Evolutionary conservation across 2,329 filamentous ascomycete species (phyloP), one percentile per base, ranked within the genome.

Genomic region (Exophiala alcalophila): DNA sequence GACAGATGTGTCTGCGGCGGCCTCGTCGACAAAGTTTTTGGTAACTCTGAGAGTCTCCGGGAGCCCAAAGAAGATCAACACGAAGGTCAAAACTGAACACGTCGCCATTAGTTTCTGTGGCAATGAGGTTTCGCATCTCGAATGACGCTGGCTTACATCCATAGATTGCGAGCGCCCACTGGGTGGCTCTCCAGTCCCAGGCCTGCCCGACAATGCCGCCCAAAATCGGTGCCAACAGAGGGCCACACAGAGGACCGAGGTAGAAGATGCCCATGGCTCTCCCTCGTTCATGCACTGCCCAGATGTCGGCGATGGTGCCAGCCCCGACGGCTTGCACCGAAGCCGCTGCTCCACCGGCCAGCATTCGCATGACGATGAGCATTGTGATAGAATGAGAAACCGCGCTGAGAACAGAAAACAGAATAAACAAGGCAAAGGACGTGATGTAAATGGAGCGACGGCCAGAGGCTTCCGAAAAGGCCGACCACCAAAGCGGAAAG

Each of bases 401-500:
- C 11, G 85, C 86, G 37, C 78, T 80, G 27, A 87, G 68, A 11
- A 84, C 67, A 37, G 81, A 82, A 65, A 85, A 91, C 26, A 90
- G 49, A 40, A 82, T 68, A 58, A 87, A 90, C 10, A 91, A 67
- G 15, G 72, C 61, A 61, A 92, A 92, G 0, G 84, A 89, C 23
- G 77, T 65, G 21, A 94, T 65, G 60, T 91, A 92, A 54, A 94
- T 84, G n/a, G 80, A 81, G 15, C 87, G 78, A 27, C 87, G 78
- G 9, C 87, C 87, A 1, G 73, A 59, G 3, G 66, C 66, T 55
- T 92, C 87, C 6, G 83, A 87, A 58, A 92, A 89, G 1, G 82
- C 83, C 1, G 83, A 87, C 85, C 85, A 92, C 86, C 86, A 92
- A 1, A 94, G 71, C 0, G 87, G 87, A 54, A 89, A 91, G 30